These are phyloP conservation scores for Beauveria bassiana DNA, from an alignment of 2,329 filamentous ascomycete genomes.

Conservation along the genomic window DNA sequence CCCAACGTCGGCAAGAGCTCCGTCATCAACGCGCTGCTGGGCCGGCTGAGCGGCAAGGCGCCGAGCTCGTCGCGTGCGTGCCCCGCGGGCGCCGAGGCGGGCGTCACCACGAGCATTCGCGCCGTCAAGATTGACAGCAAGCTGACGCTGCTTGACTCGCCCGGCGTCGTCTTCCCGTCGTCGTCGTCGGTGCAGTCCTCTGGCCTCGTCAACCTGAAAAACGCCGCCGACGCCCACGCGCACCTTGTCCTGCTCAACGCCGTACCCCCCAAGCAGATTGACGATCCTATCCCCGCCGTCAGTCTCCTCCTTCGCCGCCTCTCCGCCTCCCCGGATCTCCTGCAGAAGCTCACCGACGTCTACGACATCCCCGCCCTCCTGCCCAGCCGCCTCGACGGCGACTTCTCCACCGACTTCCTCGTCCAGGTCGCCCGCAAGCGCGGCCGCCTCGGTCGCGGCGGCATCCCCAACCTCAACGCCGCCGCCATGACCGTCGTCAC, in stretches of 20 bases:
- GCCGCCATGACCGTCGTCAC: conserved; percentile 90
- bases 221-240: conserved; percentile 66
- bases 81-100: conserved; percentile 83
- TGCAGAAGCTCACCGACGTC: conserved; percentile 70
- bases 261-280: conserved; percentile 87
- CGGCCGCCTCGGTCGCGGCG: conserved; percentile 79
- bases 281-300: conserved; percentile 84
- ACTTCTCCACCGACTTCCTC: conserved; percentile 82
- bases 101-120: conserved; percentile 81
- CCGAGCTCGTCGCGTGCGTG: conserved; percentile 55
- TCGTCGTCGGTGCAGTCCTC: conserved; percentile 33
- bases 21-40: conserved; percentile 86
- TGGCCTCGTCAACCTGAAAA: conserved; percentile 46
- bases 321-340: conserved; percentile 62
- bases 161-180: conserved; percentile 88
- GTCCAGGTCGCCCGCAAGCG: conserved; percentile 92
- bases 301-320: conserved; percentile 75
- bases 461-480: conserved; percentile 78
- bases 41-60: conserved; percentile 62
- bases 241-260: conserved; percentile 84
- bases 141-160: conserved; percentile 86
- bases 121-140: conserved; percentile 93
- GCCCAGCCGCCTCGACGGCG: conserved; percentile 55
- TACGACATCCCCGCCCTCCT: conserved; percentile 81
- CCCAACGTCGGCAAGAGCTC: conserved; percentile 96